A percentile compares a stretch with the other conserved stretches of the same genome.
These are phyloP conservation scores for Neurospora intermedia DNA, from an alignment of 495 filamentous ascomycete species.

Conservation along the genomic window DNA sequence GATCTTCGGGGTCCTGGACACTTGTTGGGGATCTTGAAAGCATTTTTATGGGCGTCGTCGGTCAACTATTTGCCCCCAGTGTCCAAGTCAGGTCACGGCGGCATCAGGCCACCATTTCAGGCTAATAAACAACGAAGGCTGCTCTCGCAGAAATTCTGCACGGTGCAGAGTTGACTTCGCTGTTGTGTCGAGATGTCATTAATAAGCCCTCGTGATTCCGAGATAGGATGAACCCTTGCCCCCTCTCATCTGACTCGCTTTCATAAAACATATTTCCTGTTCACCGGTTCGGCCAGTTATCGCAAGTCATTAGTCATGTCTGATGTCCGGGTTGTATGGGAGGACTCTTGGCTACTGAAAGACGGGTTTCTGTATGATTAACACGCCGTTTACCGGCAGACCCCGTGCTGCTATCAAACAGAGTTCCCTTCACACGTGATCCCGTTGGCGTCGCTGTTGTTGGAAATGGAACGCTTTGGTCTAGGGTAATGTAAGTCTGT, in stretches of 20 bases:
- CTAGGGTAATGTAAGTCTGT: neutral
- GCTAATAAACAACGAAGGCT: neutral
- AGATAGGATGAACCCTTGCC: neutral
- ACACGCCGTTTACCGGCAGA: neutral
- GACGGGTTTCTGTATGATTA: neutral
- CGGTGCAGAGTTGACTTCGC: neutral
- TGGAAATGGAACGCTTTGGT: neutral
- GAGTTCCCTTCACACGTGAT: neutral
- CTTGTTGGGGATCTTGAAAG: neutral
- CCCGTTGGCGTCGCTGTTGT: neutral
- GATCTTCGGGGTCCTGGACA: neutral
- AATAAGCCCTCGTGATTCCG: neutral
- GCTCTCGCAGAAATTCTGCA: neutral
- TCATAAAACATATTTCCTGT: neutral
- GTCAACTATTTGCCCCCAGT: neutral
- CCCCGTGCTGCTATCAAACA: neutral
- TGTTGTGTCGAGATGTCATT: neutral
- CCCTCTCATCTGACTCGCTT: neutral
- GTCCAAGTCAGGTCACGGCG: neutral
- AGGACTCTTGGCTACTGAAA: neutral
- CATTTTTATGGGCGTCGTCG: neutral
- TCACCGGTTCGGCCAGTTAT: neutral
- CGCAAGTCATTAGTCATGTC: neutral
- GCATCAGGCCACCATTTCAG: neutral
- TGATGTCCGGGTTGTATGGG: neutral